A percentile compares a stretch with the other conserved stretches of the same genome.
Evolutionary conservation across 495 filamentous ascomycete genomes (phyloP).

Genomic region (Daldinia concentrica): DNA sequence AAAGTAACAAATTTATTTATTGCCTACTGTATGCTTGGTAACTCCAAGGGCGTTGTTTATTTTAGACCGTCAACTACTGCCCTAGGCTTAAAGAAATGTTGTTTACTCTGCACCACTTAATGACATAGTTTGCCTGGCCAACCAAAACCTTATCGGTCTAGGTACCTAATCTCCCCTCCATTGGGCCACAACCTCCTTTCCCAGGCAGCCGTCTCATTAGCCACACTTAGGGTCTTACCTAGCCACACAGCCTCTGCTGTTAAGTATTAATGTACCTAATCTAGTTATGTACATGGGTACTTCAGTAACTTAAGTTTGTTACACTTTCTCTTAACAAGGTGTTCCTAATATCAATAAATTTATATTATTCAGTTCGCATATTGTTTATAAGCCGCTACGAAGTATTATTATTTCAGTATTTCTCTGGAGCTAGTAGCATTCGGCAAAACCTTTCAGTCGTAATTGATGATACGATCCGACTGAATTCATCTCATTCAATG

Average conservation of each 20-base stretch:
- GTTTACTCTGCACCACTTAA: conserved; percentile 29
- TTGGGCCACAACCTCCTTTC: neutral
- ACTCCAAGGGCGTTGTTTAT: neutral
- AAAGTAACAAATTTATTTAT: neutral
- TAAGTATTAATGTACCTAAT: no score
- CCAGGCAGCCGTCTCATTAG: neutral
- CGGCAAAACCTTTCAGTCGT: no score
- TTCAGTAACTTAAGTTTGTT: neutral
- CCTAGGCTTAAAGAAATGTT: neutral
- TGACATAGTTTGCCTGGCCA: conserved; percentile 46
- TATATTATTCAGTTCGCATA: no score
- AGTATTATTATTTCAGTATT: no score
- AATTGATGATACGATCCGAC: no score
- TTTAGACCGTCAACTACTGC: neutral
- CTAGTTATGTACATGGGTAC: neutral
- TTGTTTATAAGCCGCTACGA: no score
- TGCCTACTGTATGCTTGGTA: neutral
- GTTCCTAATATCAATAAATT: no score
- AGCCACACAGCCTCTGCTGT: neutral
- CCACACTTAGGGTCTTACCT: neutral
- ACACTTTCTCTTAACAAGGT: neutral
- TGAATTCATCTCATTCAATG: no score
- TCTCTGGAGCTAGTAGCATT: no score
- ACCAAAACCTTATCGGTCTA: conserved; percentile 19
- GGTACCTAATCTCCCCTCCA: neutral